Percentiles rank a stretch among this genome's conserved stretches.
phyloP scores from a whole-genome alignment of 2,329 filamentous ascomycete genomes.

The Alternaria triticimaculans region DNA sequence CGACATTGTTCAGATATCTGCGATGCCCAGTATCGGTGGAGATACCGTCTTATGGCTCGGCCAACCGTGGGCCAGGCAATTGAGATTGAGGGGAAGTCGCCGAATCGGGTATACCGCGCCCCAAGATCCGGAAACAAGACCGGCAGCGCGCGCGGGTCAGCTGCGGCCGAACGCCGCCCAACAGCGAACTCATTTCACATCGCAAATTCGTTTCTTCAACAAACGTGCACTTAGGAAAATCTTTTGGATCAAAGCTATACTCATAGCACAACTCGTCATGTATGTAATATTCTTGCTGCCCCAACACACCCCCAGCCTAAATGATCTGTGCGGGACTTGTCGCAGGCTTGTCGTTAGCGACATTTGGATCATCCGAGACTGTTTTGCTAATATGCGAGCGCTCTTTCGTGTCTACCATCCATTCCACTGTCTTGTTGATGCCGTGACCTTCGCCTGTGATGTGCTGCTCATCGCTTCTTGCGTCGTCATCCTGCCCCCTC shows the following conservation, averaged over 20 bases:
- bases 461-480: constrained; percentile 27
- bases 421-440: constrained; percentile 32
- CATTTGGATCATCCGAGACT: background rate
- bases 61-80: constrained; percentile 29
- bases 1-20: constrained; percentile 21
- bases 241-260: background rate
- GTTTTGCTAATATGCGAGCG: constrained; percentile 1
- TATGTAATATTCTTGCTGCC: background rate
- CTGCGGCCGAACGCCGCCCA: background rate
- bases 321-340: constrained; percentile 16
- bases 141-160: constrained; percentile 12
- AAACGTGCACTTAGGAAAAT: background rate
- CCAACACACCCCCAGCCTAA: background rate
- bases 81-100: constrained; percentile 36
- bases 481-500: constrained; percentile 13
- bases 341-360: constrained; percentile 4
- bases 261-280: background rate
- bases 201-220: background rate
- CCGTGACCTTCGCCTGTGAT: constrained; percentile 14
- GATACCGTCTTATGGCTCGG: constrained; percentile 8
- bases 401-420: constrained; percentile 17
- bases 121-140: constrained; percentile 25
- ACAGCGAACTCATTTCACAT: background rate
- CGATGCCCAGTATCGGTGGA: background rate
- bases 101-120: constrained; percentile 23